Conservation (phyloP, 257 asterid species). For the Lantana camara region DNA sequence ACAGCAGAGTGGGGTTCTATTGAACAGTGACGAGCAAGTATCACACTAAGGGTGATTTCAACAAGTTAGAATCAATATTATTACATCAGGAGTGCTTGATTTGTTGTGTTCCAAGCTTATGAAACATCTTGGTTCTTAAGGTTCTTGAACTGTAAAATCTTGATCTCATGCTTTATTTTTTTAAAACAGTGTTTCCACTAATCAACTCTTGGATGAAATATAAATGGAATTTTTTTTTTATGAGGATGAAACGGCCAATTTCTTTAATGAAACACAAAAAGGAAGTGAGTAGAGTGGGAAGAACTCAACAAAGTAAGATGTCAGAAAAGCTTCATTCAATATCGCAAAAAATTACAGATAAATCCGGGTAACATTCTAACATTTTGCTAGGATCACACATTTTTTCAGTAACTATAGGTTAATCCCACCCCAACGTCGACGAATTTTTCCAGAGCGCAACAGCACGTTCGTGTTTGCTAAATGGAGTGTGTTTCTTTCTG, state of each 20-base stretch:
- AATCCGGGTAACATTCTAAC: slow-evolving; percentile 17
- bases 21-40: slow-evolving; percentile 14
- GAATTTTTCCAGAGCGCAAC: neutral
- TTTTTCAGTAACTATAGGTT: slow-evolving; percentile 17
- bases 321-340: slow-evolving; percentile 15
- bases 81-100: too few species aligned
- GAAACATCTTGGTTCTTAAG: too few species aligned
- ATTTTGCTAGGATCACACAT: slow-evolving; percentile 16
- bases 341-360: slow-evolving; percentile 16
- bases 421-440: slow-evolving; percentile 4
- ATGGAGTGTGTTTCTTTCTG: slow-evolving; percentile 13
- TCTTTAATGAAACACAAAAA: too few species aligned
- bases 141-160: too few species aligned
- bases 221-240: too few species aligned
- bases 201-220: too few species aligned
- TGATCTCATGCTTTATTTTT: too few species aligned
- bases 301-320: neutral
- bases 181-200: too few species aligned
- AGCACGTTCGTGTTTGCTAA: slow-evolving; percentile 33
- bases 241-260: neutral
- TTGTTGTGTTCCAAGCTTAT: too few species aligned
- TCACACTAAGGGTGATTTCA: slow-evolving; percentile 8
- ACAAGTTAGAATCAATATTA: too few species aligned
- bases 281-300: neutral
- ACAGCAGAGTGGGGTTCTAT: neutral